phyloP scores from a whole-genome alignment of 2,329 filamentous ascomycete species.

The Penicillium polonicum region DNA sequence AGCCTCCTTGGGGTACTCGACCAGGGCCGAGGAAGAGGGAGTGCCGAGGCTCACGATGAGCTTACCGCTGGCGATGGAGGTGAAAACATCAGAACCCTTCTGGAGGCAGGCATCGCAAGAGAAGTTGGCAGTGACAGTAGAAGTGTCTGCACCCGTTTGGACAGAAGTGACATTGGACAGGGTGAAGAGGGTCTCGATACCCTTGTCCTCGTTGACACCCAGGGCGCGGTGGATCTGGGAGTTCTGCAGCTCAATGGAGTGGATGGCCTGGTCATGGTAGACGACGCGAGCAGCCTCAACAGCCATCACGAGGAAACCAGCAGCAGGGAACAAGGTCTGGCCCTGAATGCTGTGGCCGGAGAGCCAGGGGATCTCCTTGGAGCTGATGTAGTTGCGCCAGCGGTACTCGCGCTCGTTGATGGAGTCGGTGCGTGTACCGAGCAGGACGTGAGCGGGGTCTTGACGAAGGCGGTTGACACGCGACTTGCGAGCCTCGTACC shows the following conservation, averaged over 20 bases:
- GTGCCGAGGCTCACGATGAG: not conserved
- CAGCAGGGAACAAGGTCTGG: conserved; percentile 15
- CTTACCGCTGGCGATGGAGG: not conserved
- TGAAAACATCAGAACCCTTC: not conserved
- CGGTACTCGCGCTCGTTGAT: conserved; percentile 10
- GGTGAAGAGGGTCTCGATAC: not conserved
- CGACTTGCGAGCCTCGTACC: conserved; percentile 1
- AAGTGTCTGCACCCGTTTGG: not conserved
- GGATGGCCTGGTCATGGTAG: not conserved
- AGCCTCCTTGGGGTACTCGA: not conserved
- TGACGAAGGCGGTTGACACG: not conserved
- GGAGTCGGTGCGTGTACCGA: conserved; percentile 6
- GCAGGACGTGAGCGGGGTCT: not conserved
- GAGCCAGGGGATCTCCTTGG: conserved; percentile 47
- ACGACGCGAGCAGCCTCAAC: conserved; percentile 15
- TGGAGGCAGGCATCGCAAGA: not conserved
- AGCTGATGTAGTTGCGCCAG: conserved; percentile 48
- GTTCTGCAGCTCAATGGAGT: not conserved
- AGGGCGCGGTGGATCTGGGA: not conserved
- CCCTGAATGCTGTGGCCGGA: conserved; percentile 42
- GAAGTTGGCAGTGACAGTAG: not conserved
- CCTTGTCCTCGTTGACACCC: not conserved
- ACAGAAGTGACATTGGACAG: not conserved
- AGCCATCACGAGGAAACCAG: conserved; percentile 21
- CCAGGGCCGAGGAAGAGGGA: not conserved